Conservation (phyloP, 2,329 filamentous ascomycete species). For the Stylonectria norvegica region DNA sequence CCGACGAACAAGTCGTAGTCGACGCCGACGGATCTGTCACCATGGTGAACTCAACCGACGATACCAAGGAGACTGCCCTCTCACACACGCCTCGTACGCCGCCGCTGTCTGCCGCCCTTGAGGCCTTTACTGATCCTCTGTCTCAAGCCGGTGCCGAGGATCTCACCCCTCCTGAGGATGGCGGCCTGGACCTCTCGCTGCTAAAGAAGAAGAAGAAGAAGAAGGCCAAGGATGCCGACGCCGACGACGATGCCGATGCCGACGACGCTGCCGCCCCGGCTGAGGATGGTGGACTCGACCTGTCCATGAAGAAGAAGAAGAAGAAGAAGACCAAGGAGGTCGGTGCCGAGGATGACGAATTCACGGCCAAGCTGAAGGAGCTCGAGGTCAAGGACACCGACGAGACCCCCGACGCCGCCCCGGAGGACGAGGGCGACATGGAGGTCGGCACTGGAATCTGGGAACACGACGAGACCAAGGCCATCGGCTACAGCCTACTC, state of each 20-base stretch:
- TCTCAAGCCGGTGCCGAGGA: conserved; percentile 45
- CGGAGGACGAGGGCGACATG: conserved; percentile 69
- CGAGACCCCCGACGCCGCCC: conserved; percentile 45
- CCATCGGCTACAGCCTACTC: conserved; percentile 81
- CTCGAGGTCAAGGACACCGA: conserved; percentile 66
- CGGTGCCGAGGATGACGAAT: conserved; percentile 60
- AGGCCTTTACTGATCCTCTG: conserved; percentile 50
- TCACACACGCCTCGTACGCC: conserved; percentile 71
- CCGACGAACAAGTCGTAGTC: conserved; percentile 81
- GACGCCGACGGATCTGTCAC: conserved; percentile 85
- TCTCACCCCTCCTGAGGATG: conserved; percentile 47
- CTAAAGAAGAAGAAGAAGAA: conserved; percentile 84
- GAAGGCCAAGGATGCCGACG: conserved; percentile 42
- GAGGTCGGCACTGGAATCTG: conserved; percentile 87
- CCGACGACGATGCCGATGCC: conserved; percentile 46
- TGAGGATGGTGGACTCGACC: conserved; percentile 51
- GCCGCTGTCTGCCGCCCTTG: conserved; percentile 54
- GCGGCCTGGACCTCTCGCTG: conserved; percentile 56
- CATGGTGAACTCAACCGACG: conserved; percentile 68
- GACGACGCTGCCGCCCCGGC: conserved; percentile 40
- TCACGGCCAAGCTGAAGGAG: conserved; percentile 59
- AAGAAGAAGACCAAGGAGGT: conserved; percentile 57
- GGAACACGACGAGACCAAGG: conserved; percentile 72
- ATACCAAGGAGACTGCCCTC: conserved; percentile 76
- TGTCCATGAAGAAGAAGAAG: conserved; percentile 80